These are phyloP conservation scores for Calocybe gangraenosa DNA, from an alignment of 768 basidiomycete species.

Conservation along the genomic window DNA sequence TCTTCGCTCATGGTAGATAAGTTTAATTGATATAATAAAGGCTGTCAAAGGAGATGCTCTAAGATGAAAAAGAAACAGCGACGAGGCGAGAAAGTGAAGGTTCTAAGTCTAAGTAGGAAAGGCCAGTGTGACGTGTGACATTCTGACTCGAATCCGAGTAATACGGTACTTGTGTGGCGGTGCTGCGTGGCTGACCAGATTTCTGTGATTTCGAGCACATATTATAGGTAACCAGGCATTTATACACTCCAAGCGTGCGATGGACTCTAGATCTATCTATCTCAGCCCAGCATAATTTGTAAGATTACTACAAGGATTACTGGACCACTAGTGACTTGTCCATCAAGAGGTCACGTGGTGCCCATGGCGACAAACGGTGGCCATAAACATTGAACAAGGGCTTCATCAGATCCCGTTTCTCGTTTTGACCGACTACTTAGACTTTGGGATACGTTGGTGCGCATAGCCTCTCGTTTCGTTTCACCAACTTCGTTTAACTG, in stretches of 20 bases:
- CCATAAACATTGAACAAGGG: neutral
- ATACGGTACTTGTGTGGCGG: no score
- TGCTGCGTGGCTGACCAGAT: no score
- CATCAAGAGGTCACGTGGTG: conserved; percentile 11
- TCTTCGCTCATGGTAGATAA: conserved; percentile 45
- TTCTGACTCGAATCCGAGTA: conserved; percentile 9
- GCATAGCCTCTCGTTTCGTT: conserved; percentile 18
- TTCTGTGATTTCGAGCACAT: no score
- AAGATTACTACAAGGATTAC: conserved; percentile 5
- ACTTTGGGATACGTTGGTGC: conserved; percentile 15
- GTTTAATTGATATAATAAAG: neutral
- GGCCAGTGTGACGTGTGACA: conserved; percentile 16
- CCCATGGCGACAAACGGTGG: conserved; percentile 7
- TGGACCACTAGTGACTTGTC: neutral
- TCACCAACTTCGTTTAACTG: conserved; percentile 18
- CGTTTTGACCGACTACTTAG: conserved; percentile 2
- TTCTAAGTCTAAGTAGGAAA: neutral
- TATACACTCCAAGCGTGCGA: no score
- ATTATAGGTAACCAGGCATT: no score
- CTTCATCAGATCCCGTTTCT: conserved; percentile 2
- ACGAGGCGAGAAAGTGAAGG: conserved; percentile 1
- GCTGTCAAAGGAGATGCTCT: neutral
- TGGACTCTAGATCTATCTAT: no score
- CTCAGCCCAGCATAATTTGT: no score
- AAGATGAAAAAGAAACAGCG: neutral